Evolutionary conservation across 768 basidiomycete genomes (phyloP).

Genomic region (Tremella yokohamensis): DNA sequence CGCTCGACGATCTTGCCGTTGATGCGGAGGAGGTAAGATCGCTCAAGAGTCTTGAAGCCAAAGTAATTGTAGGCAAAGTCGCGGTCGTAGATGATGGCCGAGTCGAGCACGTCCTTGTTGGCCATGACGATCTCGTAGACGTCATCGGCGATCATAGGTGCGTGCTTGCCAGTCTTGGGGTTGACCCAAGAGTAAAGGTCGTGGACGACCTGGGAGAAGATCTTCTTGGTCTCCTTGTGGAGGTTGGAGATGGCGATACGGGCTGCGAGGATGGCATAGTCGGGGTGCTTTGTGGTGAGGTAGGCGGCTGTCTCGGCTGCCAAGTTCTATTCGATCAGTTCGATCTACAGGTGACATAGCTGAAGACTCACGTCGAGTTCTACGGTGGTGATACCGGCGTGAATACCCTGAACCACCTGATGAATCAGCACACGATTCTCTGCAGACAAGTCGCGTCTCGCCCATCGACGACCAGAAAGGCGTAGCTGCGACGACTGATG

Average conservation of each 20-base stretch:
- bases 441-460: no score
- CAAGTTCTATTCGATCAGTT: conserved; percentile 63
- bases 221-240: conserved; percentile 99
- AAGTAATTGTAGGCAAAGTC: conserved; percentile 98
- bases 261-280: conserved; percentile 96
- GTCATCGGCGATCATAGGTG: conserved; percentile 87
- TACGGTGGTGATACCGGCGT: conserved; percentile 80
- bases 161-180: conserved; percentile 82
- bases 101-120: conserved; percentile 78
- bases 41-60: conserved; percentile 99
- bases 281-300: conserved; percentile 93
- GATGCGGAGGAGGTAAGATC: conserved; percentile 91
- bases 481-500: conserved; percentile 76
- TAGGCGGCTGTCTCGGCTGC: conserved; percentile 96
- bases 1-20: conserved; percentile 93
- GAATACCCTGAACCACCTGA: conserved; percentile 24
- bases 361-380: conserved; percentile 65
- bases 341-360: no score
- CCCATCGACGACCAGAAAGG: background rate
- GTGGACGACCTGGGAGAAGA: conserved; percentile 82
- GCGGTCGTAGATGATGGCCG: conserved; percentile 94
- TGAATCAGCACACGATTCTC: background rate
- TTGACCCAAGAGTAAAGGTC: conserved; percentile 93
- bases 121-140: conserved; percentile 76
- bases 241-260: conserved; percentile 98